A percentile compares a stretch with the other conserved stretches of the same genome.
Evolutionary conservation across 1,139 yeast genomes (phyloP).

Genomic region (Geotrichum aggregatum): DNA sequence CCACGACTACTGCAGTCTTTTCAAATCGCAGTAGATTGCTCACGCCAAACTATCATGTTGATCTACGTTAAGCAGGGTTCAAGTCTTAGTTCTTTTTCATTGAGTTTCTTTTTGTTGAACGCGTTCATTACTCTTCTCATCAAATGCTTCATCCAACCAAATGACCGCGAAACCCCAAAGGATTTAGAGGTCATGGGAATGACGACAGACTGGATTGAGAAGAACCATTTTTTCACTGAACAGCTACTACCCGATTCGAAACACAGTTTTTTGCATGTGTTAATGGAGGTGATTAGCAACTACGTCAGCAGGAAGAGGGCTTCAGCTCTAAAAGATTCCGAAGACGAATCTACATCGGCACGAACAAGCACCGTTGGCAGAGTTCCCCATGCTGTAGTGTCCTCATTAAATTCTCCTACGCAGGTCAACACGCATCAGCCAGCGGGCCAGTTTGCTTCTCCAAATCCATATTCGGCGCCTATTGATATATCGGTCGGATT

Average conservation of each 20-base stretch:
- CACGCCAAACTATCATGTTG: slow-evolving; percentile 27
- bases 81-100: background rate
- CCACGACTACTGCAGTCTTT: slow-evolving; percentile 27
- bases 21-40: slow-evolving; percentile 29
- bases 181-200: slow-evolving; percentile 6
- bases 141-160: slow-evolving; percentile 22
- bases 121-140: slow-evolving; percentile 32
- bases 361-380: background rate
- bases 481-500: background rate
- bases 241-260: background rate
- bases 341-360: background rate
- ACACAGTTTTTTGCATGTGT: slow-evolving; percentile 1
- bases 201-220: background rate
- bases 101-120: slow-evolving; percentile 22
- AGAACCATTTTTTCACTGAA: background rate
- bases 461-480: background rate
- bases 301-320: background rate
- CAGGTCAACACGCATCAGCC: background rate
- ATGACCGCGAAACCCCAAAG: background rate
- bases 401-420: background rate
- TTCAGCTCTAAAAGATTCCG: background rate
- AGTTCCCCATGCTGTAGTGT: background rate
- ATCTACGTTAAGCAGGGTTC: background rate
- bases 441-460: background rate
- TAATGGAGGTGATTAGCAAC: background rate